Percentiles rank a stretch among this genome's conserved stretches.
Evolutionary conservation across 164 flowering plant species (phyloP).

Genomic region (Nymphaea colorata): DNA sequence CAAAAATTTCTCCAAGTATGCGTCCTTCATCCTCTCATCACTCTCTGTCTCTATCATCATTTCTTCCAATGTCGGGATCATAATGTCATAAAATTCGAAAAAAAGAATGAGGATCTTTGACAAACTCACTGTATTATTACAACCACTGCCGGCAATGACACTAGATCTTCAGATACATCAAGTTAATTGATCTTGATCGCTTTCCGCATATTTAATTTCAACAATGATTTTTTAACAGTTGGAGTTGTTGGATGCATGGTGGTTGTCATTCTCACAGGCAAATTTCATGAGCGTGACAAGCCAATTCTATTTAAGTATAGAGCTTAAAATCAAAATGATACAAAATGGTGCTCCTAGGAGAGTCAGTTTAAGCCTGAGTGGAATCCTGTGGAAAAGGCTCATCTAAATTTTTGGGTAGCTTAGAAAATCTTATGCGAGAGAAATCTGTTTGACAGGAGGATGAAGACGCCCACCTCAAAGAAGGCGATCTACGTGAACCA

Average conservation of each 20-base stretch:
- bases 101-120: not conserved
- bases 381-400: not conserved
- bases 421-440: not conserved
- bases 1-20: slow-evolving; percentile 24
- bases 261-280: too few relatives aligned
- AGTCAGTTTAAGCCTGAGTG: not conserved
- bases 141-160: too few relatives aligned
- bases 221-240: too few relatives aligned
- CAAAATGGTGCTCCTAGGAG: not conserved
- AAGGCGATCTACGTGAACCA: slow-evolving; percentile 51
- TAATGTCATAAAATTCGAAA: not conserved
- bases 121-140: not conserved
- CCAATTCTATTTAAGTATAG: too few relatives aligned
- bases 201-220: too few relatives aligned
- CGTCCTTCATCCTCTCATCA: not conserved
- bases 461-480: slow-evolving; percentile 50
- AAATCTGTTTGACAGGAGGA: slow-evolving; percentile 33
- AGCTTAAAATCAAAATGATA: not conserved
- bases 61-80: not conserved
- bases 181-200: too few relatives aligned
- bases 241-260: too few relatives aligned
- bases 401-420: not conserved
- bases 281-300: too few relatives aligned
- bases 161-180: too few relatives aligned
- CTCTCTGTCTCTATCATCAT: not conserved